phyloP scores from a whole-genome alignment of 148 eudicot species.

The Simmondsia chinensis region DNA sequence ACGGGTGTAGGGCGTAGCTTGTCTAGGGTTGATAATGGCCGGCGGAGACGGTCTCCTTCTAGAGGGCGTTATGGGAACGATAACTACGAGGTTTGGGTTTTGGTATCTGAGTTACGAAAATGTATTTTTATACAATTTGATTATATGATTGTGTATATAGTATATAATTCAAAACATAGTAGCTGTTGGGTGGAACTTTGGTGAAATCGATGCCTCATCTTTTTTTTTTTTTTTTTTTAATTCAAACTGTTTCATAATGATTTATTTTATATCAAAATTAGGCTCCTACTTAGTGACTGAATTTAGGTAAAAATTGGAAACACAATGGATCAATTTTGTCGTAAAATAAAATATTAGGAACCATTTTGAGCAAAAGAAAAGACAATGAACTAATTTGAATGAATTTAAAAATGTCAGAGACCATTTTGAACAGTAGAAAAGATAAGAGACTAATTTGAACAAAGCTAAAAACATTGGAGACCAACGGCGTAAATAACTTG shows the following conservation, averaged over 20 bases:
- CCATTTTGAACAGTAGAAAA: no score
- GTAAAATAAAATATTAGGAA: no score
- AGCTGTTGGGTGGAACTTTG: neutral
- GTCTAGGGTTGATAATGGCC: conserved; percentile 29
- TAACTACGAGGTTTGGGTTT: conserved; percentile 37
- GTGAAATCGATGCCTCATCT: no score
- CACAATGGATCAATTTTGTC: no score
- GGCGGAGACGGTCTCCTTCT: conserved; percentile 29
- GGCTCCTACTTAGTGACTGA: no score
- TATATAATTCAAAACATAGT: neutral
- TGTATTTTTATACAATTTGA: neutral
- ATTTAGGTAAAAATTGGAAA: no score
- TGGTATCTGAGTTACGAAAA: neutral
- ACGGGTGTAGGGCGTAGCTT: conserved; percentile 33
- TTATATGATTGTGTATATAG: neutral
- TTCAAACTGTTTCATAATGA: neutral
- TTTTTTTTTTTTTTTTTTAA: neutral
- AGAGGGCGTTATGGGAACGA: conserved; percentile 21
- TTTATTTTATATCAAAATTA: neutral
- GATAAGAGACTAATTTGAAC: no score
- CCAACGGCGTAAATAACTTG: no score
- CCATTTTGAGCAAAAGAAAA: no score
- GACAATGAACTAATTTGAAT: no score
- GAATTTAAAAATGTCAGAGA: no score
- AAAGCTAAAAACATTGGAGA: no score